Conservation (phyloP, 768 basidiomycete genomes). For the Roridomyces roridus region DNA sequence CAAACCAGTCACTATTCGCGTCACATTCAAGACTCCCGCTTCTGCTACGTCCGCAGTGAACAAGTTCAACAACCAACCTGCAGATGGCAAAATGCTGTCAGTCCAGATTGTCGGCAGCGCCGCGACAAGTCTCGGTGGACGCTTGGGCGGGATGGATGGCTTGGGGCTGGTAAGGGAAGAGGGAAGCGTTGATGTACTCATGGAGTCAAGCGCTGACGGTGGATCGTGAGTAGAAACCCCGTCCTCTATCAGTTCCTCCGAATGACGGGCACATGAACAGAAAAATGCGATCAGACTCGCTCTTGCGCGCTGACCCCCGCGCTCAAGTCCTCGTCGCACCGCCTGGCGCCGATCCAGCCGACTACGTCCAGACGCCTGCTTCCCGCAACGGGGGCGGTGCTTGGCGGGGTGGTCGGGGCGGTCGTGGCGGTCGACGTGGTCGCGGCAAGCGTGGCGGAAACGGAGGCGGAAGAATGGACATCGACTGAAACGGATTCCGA, state of each 20-base stretch:
- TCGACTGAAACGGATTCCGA: constrained; percentile 45
- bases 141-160: constrained; percentile 61
- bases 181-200: constrained; percentile 64
- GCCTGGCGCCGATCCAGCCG: constrained; percentile 64
- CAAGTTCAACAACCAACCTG: constrained; percentile 81
- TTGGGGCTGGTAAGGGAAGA: constrained; percentile 59
- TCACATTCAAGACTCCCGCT: constrained; percentile 71
- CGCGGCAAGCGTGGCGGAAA: constrained; percentile 42
- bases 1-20: constrained; percentile 60
- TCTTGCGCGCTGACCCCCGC: constrained; percentile 66
- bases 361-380: constrained; percentile 46
- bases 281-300: constrained; percentile 86
- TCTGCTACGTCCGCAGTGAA: constrained; percentile 71
- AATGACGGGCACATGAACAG: constrained; percentile 42
- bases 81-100: constrained; percentile 77
- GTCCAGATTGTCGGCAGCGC: constrained; percentile 67
- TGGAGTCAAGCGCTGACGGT: constrained; percentile 51
- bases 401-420: constrained; percentile 38
- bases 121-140: constrained; percentile 58
- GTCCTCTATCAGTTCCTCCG: neutral
- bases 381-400: constrained; percentile 40
- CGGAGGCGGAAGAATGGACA: constrained; percentile 55
- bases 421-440: constrained; percentile 39
- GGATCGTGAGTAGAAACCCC: constrained; percentile 64
- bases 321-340: constrained; percentile 73